These are phyloP conservation scores for Xylaria sp. DNA, from an alignment of 2,329 filamentous ascomycete species.

Conservation along the genomic window DNA sequence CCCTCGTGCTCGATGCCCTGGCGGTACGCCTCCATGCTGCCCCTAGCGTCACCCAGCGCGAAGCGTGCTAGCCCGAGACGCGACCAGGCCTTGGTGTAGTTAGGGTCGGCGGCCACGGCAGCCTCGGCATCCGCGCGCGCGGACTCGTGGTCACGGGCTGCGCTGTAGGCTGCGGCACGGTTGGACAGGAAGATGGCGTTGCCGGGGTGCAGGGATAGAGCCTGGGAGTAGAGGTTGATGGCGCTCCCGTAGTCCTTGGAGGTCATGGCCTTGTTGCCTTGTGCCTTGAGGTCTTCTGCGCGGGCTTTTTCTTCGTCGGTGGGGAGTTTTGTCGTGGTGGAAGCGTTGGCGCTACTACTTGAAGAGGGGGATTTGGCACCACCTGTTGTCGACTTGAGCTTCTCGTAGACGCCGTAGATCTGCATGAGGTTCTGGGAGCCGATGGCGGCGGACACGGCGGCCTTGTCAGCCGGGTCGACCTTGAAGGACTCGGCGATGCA, in stretches of 20 bases:
- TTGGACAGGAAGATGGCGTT: slow-evolving; percentile 99
- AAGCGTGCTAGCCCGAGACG: slow-evolving; percentile 89
- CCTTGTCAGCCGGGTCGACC: slow-evolving; percentile 80
- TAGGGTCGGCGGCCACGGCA: slow-evolving; percentile 84
- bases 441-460: slow-evolving; percentile 75
- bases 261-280: slow-evolving; percentile 94
- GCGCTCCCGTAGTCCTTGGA: slow-evolving; percentile 86
- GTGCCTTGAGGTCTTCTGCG: slow-evolving; percentile 85
- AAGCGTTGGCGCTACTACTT: too few species aligned
- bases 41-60: slow-evolving; percentile 87
- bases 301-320: slow-evolving; percentile 72
- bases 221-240: slow-evolving; percentile 87
- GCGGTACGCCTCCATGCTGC: slow-evolving; percentile 92
- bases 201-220: slow-evolving; percentile 76
- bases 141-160: slow-evolving; percentile 80
- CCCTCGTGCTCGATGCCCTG: slow-evolving; percentile 94
- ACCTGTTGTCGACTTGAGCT: slow-evolving; percentile 68
- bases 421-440: slow-evolving; percentile 85
- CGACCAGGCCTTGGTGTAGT: slow-evolving; percentile 97
- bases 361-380: slow-evolving; percentile 45
- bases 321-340: slow-evolving; percentile 47
- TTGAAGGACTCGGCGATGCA: slow-evolving; percentile 97
- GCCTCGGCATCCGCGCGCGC: slow-evolving; percentile 89
- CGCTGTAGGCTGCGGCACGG: slow-evolving; percentile 91
- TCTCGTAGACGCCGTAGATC: slow-evolving; percentile 97